phyloP scores from a whole-genome alignment of 371 early-diverging fungal genomes.

The Rhizopus stolonifer region DNA sequence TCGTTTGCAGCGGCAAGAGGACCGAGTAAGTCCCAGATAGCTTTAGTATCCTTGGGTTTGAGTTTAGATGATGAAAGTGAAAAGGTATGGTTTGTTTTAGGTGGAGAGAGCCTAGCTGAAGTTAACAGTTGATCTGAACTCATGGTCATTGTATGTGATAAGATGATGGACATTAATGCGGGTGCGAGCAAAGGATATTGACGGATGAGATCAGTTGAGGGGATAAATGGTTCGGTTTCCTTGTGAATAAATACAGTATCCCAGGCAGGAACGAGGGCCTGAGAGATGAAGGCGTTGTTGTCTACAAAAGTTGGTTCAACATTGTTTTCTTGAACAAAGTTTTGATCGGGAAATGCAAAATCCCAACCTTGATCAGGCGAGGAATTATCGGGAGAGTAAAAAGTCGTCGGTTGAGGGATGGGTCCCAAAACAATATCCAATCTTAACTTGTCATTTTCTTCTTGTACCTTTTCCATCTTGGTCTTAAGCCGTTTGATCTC shows the following conservation, averaged over 20 bases:
- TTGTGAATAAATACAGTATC: constrained; percentile 25
- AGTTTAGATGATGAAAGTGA: constrained; percentile 5
- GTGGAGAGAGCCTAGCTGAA: constrained; percentile 23
- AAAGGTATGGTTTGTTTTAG: background rate
- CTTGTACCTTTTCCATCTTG: constrained; percentile 31
- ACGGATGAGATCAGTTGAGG: constrained; percentile 15
- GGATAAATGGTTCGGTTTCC: constrained; percentile 3
- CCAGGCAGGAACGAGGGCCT: constrained; percentile 45
- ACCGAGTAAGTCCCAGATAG: constrained; percentile 20
- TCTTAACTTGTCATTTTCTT: constrained; percentile 37
- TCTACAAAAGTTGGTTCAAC: background rate
- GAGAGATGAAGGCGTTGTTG: constrained; percentile 34
- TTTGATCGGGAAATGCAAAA: constrained; percentile 18
- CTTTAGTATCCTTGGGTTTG: constrained; percentile 20
- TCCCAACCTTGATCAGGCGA: constrained; percentile 23
- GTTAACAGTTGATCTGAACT: constrained; percentile 34
- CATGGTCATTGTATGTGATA: constrained; percentile 47
- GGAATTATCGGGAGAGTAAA: background rate
- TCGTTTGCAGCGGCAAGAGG: constrained; percentile 15
- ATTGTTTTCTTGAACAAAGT: background rate
- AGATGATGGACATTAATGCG: constrained; percentile 46
- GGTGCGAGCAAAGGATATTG: constrained; percentile 45
- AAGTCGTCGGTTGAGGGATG: background rate
- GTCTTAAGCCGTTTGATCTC: constrained; percentile 46
- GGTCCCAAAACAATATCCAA: constrained; percentile 30